Evolutionary conservation across 495 filamentous ascomycete species (phyloP).

Genomic region (Copromyces sp.): DNA sequence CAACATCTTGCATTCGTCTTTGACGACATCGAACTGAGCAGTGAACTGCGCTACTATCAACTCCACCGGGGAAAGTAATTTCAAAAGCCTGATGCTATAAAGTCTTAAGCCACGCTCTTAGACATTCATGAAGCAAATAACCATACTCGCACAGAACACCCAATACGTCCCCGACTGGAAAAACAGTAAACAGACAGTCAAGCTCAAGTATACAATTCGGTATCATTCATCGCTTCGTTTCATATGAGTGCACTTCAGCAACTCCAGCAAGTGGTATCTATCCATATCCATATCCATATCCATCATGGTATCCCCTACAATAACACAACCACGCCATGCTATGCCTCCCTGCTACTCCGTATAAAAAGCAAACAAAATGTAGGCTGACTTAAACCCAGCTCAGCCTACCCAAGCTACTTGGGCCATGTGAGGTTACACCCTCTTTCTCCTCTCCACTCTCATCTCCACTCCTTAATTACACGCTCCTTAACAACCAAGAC

Average conservation of each 20-base stretch:
- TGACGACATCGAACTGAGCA: too few relatives aligned
- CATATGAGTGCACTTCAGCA: not conserved
- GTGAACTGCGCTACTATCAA: too few relatives aligned
- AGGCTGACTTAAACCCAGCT: not conserved
- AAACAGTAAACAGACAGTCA: not conserved
- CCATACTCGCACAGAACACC: not conserved
- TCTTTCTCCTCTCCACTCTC: not conserved
- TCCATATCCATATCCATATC: not conserved
- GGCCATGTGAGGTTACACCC: not conserved
- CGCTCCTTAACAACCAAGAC: not conserved
- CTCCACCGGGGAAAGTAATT: too few relatives aligned
- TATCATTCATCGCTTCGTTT: not conserved
- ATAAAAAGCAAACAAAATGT: not conserved
- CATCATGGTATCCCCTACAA: not conserved
- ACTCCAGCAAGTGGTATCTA: not conserved
- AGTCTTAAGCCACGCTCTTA: too few relatives aligned
- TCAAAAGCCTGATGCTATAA: too few relatives aligned
- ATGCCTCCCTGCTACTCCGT: not conserved
- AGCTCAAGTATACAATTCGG: not conserved
- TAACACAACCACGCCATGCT: not conserved
- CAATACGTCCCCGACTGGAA: not conserved
- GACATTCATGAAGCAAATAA: not conserved
- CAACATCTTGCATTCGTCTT: too few relatives aligned
- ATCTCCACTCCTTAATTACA: not conserved
- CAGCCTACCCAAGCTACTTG: not conserved